Percentiles rank a stretch among this genome's conserved stretches.
Conservation (phyloP, 768 basidiomycete genomes). For the Termitomyces heimii region DNA sequence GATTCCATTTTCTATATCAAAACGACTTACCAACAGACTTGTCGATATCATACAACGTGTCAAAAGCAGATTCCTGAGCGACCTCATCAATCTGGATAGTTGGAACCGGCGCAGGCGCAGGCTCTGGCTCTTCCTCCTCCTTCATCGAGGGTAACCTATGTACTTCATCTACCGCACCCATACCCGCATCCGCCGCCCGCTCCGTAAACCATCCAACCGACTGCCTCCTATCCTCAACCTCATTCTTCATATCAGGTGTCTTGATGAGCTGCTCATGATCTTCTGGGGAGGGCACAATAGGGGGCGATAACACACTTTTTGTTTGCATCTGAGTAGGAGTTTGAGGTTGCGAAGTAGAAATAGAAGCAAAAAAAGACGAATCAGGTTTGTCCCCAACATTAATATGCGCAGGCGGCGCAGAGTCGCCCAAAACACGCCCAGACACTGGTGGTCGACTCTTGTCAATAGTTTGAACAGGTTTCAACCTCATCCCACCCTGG, state of each 20-base stretch:
- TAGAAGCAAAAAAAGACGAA: conserved; percentile 29
- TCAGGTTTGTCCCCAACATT: conserved; percentile 36
- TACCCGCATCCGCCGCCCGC: conserved; percentile 63
- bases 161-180: conserved; percentile 21
- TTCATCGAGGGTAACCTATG: conserved; percentile 44
- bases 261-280: conserved; percentile 22
- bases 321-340: not conserved
- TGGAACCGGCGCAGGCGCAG: conserved; percentile 44
- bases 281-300: conserved; percentile 1
- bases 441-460: conserved; percentile 64
- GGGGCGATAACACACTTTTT: conserved; percentile 15
- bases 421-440: conserved; percentile 77
- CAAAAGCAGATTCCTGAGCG: conserved; percentile 31
- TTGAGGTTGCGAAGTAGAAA: not conserved
- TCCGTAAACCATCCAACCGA: conserved; percentile 91
- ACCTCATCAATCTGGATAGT: conserved; percentile 51
- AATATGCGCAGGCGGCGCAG: conserved; percentile 65
- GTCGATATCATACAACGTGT: conserved; percentile 72
- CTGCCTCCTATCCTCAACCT: conserved; percentile 49
- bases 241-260: conserved; percentile 21
- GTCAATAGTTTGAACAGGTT: conserved; percentile 78
- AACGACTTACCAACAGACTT: conserved; percentile 44
- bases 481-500: conserved; percentile 64
- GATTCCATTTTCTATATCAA: not conserved
- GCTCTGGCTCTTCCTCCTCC: conserved; percentile 37